These are phyloP conservation scores for Stemphylium vesicarium DNA, from an alignment of 2,329 filamentous ascomycete species.

Conservation along the genomic window DNA sequence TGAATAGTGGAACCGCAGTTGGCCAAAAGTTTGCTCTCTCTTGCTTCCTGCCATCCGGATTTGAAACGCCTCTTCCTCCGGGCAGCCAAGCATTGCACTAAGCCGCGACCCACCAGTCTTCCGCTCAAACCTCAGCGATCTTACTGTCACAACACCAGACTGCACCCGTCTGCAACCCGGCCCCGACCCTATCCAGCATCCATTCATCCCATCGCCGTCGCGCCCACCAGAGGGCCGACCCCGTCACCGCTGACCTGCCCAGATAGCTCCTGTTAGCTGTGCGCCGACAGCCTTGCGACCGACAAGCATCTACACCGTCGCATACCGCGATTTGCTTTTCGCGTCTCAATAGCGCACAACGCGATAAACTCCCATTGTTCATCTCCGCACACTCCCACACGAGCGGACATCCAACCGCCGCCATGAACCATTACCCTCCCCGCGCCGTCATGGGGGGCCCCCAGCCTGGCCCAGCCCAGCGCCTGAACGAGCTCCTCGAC, in stretches of 20 bases:
- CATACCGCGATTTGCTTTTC: conserved; percentile 15
- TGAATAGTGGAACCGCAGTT: not conserved
- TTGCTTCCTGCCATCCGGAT: conserved; percentile 10
- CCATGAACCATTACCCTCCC: conserved; percentile 79
- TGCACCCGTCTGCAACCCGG: conserved; percentile 16
- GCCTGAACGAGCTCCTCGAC: conserved; percentile 90
- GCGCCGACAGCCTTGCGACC: conserved; percentile 29
- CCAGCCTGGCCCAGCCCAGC: conserved; percentile 66
- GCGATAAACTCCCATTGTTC: conserved; percentile 1
- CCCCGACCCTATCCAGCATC: conserved; percentile 12
- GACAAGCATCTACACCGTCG: conserved; percentile 23
- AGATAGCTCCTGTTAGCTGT: conserved; percentile 19
- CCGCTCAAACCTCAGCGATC: conserved; percentile 26
- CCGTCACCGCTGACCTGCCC: conserved; percentile 10
- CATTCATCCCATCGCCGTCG: conserved; percentile 28
- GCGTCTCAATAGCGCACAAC: conserved; percentile 13
- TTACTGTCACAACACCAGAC: conserved; percentile 14
- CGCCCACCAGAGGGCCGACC: conserved; percentile 33
- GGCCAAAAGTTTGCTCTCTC: too few relatives aligned
- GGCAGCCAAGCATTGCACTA: conserved; percentile 20
- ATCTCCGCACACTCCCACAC: not conserved
- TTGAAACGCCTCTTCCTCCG: conserved; percentile 15
- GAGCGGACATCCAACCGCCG: conserved; percentile 17
- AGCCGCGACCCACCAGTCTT: conserved; percentile 23
- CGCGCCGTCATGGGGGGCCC: conserved; percentile 72